Evolutionary conservation across 495 filamentous ascomycete species (phyloP).

Genomic region (Penicillium robsamsonii): DNA sequence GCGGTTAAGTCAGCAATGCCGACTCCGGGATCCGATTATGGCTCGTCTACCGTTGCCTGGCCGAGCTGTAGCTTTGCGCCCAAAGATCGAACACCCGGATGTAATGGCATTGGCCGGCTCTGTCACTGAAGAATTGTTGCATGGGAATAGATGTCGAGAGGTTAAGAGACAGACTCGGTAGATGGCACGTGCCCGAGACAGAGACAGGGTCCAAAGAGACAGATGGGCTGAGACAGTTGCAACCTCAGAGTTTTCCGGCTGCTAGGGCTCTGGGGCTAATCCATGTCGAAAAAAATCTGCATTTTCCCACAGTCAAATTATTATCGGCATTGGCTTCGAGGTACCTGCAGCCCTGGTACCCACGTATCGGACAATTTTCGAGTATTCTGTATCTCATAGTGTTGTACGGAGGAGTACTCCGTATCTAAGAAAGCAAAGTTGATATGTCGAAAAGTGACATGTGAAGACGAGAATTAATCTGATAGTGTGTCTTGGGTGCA

Average conservation of each 20-base stretch:
- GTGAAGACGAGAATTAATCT: background rate
- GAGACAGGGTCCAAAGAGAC: constrained; percentile 1
- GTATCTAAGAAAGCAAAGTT: background rate
- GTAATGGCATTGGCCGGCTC: constrained; percentile 16
- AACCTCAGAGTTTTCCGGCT: constrained; percentile 14
- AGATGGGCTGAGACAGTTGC: constrained; percentile 16
- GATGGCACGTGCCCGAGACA: constrained; percentile 23
- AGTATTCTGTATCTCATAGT: constrained; percentile 17
- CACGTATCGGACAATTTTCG: constrained; percentile 24
- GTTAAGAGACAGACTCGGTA: constrained; percentile 6
- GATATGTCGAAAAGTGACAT: constrained; percentile 9
- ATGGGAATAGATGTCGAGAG: constrained; percentile 9
- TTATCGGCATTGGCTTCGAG: constrained; percentile 7
- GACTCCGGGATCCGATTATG: constrained; percentile 12
- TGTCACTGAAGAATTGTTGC: constrained; percentile 8
- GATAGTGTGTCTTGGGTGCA: background rate
- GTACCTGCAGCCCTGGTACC: constrained; percentile 23
- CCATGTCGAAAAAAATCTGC: constrained; percentile 16
- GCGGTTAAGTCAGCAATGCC: constrained; percentile 7
- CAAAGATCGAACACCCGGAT: constrained; percentile 20
- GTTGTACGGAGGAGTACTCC: too few relatives aligned
- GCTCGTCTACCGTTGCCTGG: constrained; percentile 7
- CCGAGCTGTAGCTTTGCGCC: constrained; percentile 7
- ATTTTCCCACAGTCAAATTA: constrained; percentile 19
- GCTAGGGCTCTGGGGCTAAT: constrained; percentile 13